Evolutionary conservation across 2,329 filamentous ascomycete species (phyloP).

Genomic region (Penicillium psychrosexuale): DNA sequence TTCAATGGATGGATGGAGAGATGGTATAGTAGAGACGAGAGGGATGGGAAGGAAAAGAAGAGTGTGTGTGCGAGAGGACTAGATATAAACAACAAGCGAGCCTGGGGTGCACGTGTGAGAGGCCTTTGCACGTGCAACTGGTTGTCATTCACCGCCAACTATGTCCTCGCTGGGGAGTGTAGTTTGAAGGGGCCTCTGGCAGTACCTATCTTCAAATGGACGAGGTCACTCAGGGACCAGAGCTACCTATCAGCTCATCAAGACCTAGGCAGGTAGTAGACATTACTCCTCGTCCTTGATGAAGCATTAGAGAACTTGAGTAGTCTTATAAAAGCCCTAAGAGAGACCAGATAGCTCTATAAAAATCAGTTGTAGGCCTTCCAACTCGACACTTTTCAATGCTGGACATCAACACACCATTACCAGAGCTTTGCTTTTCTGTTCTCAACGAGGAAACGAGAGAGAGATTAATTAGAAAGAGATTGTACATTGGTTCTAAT

Average conservation of each 20-base stretch:
- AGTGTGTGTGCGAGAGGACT: neutral
- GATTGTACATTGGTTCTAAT: neutral
- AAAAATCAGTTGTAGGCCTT: neutral
- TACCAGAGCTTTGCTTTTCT: neutral
- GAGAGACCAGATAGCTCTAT: neutral
- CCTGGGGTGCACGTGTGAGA: neutral
- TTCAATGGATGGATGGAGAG: neutral
- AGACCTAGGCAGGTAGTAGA: neutral
- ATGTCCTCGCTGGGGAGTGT: no score
- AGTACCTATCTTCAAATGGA: neutral
- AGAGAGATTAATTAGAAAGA: neutral
- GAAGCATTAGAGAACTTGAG: no score
- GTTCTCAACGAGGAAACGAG: neutral
- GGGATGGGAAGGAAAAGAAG: neutral
- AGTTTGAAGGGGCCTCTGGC: neutral
- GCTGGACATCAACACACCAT: neutral
- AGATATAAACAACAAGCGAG: neutral
- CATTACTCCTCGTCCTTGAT: neutral
- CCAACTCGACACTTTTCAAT: neutral
- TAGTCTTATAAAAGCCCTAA: neutral
- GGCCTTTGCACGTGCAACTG: neutral
- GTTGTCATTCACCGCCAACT: neutral
- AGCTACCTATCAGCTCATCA: neutral
- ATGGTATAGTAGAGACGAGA: neutral
- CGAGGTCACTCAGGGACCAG: neutral